Percentiles rank a stretch among this genome's conserved stretches.
Evolutionary conservation across 1,284 basidiomycete genomes (phyloP).

Genomic region (Fomitopsis betulina): DNA sequence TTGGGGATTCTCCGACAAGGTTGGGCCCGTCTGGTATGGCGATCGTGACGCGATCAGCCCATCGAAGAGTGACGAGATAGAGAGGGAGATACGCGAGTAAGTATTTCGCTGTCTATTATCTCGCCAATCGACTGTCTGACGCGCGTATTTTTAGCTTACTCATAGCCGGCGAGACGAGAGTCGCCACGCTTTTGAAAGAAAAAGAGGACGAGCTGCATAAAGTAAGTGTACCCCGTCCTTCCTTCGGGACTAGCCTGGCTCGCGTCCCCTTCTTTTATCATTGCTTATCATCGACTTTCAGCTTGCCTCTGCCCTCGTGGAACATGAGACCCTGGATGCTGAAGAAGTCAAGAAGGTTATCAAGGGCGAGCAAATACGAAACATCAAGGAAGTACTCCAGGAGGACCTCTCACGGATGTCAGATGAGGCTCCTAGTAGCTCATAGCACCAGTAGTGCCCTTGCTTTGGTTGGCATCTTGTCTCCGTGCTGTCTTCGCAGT

Average conservation of each 20-base stretch:
- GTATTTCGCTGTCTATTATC: constrained; percentile 25
- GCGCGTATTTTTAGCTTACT: constrained; percentile 51
- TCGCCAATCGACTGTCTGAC: constrained; percentile 1
- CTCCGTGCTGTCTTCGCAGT: background rate
- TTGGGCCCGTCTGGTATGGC: constrained; percentile 80
- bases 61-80: constrained; percentile 76
- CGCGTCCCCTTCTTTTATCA: constrained; percentile 2
- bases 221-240: constrained; percentile 39
- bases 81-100: constrained; percentile 77
- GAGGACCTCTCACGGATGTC: constrained; percentile 43
- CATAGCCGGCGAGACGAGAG: constrained; percentile 69
- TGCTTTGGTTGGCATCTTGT: background rate
- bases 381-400: constrained; percentile 57
- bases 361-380: constrained; percentile 72
- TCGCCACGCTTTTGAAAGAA: constrained; percentile 60
- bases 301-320: constrained; percentile 86
- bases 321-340: constrained; percentile 88
- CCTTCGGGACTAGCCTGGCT: constrained; percentile 9
- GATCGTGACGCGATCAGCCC: constrained; percentile 69
- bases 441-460: constrained; percentile 14
- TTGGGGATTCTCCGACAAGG: constrained; percentile 83
- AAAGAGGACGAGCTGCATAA: constrained; percentile 79
- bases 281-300: constrained; percentile 25
- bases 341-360: constrained; percentile 87
- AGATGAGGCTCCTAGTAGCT: constrained; percentile 17